A percentile compares a stretch with the other conserved stretches of the same genome.
Conservation (phyloP, 441 rosid genomes). For the Sinapis alba region DNA sequence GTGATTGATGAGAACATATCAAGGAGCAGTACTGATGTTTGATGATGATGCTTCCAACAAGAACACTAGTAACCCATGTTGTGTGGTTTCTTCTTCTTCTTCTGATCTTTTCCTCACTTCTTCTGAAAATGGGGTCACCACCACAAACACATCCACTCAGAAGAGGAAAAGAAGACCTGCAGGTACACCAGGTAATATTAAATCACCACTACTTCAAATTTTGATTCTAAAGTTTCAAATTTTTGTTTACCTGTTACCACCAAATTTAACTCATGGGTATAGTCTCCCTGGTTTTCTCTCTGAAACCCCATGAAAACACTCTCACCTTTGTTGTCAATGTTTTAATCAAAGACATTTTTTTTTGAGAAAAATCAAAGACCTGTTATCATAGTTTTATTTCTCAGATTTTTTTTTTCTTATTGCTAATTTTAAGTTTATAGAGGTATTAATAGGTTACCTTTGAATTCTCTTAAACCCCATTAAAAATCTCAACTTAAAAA, state of each 20-base stretch:
- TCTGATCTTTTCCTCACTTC: constrained; percentile 55
- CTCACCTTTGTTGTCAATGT: not conserved
- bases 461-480: constrained; percentile 15
- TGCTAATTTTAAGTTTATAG: not conserved
- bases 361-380: no score
- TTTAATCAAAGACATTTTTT: not conserved
- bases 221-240: not conserved
- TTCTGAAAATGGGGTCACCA: constrained; percentile 56
- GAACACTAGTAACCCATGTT: constrained; percentile 31
- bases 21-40: constrained; percentile 32
- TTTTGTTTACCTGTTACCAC: not conserved
- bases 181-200: constrained; percentile 83
- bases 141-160: constrained; percentile 45
- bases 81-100: constrained; percentile 54
- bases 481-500: not conserved
- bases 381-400: not conserved
- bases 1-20: constrained; percentile 35
- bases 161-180: constrained; percentile 89
- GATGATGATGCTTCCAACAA: constrained; percentile 19
- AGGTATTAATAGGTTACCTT: not conserved
- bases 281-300: not conserved
- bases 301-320: not conserved
- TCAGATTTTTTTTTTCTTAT: not conserved
- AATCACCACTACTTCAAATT: constrained; percentile 8
- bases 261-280: constrained; percentile 2